Conservation (phyloP, 345 rosid species). For the Trapa incisa region DNA sequence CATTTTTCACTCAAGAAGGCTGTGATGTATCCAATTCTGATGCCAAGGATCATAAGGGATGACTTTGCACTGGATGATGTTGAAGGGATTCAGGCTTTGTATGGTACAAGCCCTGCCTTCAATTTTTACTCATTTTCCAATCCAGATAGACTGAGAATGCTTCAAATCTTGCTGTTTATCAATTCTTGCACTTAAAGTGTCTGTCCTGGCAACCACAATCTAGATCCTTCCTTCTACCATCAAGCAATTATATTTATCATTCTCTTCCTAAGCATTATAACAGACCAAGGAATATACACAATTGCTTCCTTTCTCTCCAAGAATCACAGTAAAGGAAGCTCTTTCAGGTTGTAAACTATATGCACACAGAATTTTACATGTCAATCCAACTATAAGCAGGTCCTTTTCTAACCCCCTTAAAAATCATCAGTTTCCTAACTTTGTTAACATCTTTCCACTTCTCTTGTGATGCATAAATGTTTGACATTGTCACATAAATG, state of each 20-base stretch:
- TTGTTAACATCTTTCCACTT: conserved; percentile 46
- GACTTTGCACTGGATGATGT: conserved; percentile 67
- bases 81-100: conserved; percentile 57
- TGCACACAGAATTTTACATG: neutral
- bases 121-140: conserved; percentile 28
- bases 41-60: conserved; percentile 43
- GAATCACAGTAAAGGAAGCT: neutral
- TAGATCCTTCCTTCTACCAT: neutral
- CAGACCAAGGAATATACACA: neutral
- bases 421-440: conserved; percentile 52
- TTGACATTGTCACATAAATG: conserved; percentile 52
- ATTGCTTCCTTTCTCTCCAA: neutral
- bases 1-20: conserved; percentile 69
- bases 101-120: conserved; percentile 67
- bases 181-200: neutral
- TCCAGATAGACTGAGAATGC: conserved; percentile 38
- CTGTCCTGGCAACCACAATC: neutral
- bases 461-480: conserved; percentile 38
- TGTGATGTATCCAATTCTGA: conserved; percentile 83
- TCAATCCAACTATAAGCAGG: conserved; percentile 58
- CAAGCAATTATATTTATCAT: neutral
- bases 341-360: neutral
- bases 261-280: neutral
- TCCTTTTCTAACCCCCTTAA: conserved; percentile 46
- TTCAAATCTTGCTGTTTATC: conserved; percentile 17